phyloP scores from a whole-genome alignment of 2,329 filamentous ascomycete species.

The Cryoendolithus antarcticus region DNA sequence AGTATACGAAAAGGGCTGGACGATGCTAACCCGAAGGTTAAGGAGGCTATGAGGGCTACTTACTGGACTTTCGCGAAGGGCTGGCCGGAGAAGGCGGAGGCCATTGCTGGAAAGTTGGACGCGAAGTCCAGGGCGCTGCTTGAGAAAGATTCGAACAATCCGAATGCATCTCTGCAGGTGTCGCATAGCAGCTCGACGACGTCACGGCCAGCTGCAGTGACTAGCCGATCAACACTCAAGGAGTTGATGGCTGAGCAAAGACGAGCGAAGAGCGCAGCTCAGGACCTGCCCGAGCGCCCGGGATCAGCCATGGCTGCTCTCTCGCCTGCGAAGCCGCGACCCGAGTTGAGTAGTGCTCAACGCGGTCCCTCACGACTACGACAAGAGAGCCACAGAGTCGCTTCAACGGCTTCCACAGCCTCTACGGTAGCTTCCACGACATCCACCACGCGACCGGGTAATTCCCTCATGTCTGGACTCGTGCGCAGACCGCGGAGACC shows the following conservation, averaged over 20 bases:
- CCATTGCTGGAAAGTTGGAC: constrained; percentile 67
- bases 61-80: constrained; percentile 73
- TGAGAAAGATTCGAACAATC: constrained; percentile 73
- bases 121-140: constrained; percentile 66
- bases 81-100: constrained; percentile 70
- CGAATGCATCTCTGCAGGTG: constrained; percentile 38
- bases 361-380: constrained; percentile 19
- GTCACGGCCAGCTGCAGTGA: constrained; percentile 27
- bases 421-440: constrained; percentile 19
- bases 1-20: constrained; percentile 78
- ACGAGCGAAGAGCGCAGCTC: constrained; percentile 46
- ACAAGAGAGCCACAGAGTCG: constrained; percentile 12
- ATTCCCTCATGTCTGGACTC: constrained; percentile 45
- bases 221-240: constrained; percentile 50
- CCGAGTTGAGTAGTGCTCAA: constrained; percentile 11
- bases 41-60: constrained; percentile 71
- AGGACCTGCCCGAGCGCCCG: constrained; percentile 39
- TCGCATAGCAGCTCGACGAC: constrained; percentile 34
- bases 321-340: constrained; percentile 32
- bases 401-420: constrained; percentile 18
- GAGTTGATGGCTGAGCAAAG: constrained; percentile 65
- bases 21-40: constrained; percentile 80
- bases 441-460: constrained; percentile 25
- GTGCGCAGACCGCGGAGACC: constrained; percentile 40
- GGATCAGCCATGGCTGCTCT: constrained; percentile 45